Evolutionary conservation across 2,329 filamentous ascomycete genomes (phyloP), one percentile per base, ranked within the genome.

Genomic region (Neocucurbitaria cava): DNA sequence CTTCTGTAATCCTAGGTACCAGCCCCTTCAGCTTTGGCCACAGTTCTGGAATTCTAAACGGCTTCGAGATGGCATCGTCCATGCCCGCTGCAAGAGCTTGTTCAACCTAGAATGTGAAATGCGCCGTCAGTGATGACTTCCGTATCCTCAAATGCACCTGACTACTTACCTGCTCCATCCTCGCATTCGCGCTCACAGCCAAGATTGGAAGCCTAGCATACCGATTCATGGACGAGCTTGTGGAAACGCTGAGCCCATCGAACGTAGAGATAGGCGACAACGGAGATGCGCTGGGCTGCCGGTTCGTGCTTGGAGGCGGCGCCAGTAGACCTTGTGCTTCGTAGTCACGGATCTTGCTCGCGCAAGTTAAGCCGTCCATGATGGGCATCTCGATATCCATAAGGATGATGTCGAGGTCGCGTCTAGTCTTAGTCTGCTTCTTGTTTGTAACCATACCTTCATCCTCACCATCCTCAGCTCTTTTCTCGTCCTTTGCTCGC

Each of bases 301-400:
- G 40, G 31, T 13, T 30, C 20, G 17, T 36, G 9, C 11, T 21
- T 4, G 20, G 3, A 4, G 63, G 58, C 0, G 58, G n/a, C 0
- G 49, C 49, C 10, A 70, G 58, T 0, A 69, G 20, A 17, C 65
- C 66, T 40, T 64, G 54, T 1, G 54, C 49, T 54, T 72, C 67
- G 33, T 66, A 70, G 13, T 68, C 56, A 2, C 71, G 65, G 30
- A 74, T 74, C 7, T 49, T 46, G 3, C 57, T 55, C 4, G 68
- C 62, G n/a, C 70, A 72, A 1, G 68, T 67, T 1, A 74, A 56
- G 1, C 71, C 69, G 30, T 74, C 69, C 71, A 73, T 74, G 21
- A 73, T 46, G 1, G 71, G 71, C 72, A 75, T 75, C 33, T 72
- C 66, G 9, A 71, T 66, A n/a, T 72, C 70, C 66, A 72, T 70